A percentile compares a stretch with the other conserved stretches of the same genome.
Conservation (phyloP, 352 stramenopile genomes). For the Phytophthora megakarya region DNA sequence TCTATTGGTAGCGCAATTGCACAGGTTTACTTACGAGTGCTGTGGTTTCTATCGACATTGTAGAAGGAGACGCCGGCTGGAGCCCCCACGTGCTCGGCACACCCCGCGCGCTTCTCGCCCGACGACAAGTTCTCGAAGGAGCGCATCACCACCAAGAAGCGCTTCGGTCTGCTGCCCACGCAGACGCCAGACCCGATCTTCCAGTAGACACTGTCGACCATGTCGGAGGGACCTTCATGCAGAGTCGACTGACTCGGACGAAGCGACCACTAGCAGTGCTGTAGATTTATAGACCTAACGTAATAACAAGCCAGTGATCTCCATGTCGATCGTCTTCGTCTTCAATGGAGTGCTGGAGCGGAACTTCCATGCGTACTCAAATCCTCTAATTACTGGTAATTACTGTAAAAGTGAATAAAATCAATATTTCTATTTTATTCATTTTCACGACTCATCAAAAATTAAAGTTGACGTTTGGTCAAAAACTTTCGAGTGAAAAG, state of each 20-base stretch:
- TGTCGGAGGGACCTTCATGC: not conserved
- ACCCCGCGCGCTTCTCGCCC: constrained; percentile 97
- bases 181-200: constrained; percentile 91
- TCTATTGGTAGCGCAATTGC: not conserved
- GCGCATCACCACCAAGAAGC: constrained; percentile 98
- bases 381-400: not conserved
- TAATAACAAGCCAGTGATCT: constrained; percentile 37
- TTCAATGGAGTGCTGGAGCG: no score
- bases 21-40: not conserved
- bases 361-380: no score
- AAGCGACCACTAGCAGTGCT: constrained; percentile 22
- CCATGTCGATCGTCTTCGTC: not conserved
- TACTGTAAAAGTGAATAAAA: no score
- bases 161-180: constrained; percentile 97
- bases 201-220: constrained; percentile 41
- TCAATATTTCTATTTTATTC: no score
- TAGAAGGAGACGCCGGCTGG: constrained; percentile 95
- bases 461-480: no score
- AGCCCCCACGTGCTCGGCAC: constrained; percentile 95
- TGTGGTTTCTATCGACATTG: constrained; percentile 1
- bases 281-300: constrained; percentile 44
- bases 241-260: not conserved
- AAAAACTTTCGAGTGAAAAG: not conserved
- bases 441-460: no score
- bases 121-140: constrained; percentile 99